Evolutionary conservation across 208 protist species (phyloP).

Genomic region (Tritrichomonas musculus): DNA sequence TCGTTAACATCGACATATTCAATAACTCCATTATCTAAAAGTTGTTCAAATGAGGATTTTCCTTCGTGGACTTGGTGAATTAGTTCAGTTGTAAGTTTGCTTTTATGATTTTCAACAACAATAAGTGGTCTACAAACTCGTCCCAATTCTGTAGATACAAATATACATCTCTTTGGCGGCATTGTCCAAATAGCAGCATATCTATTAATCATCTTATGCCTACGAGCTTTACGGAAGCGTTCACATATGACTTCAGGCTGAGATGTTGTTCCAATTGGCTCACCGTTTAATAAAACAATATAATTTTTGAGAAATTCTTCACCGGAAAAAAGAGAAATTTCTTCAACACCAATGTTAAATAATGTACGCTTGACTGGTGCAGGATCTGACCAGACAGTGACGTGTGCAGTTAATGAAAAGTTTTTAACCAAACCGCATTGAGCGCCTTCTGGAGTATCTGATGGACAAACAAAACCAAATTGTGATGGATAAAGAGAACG

Average conservation of each 20-base stretch:
- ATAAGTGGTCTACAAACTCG: conserved; percentile 82
- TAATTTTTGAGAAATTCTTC: conserved; percentile 60
- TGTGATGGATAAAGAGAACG: conserved; percentile 87
- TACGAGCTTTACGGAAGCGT: conserved; percentile 59
- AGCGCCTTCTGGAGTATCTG: conserved; percentile 93
- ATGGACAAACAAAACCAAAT: conserved; percentile 99
- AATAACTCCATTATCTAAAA: conserved; percentile 73
- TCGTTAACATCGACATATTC: conserved; percentile 99
- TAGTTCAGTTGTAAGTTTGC: conserved; percentile 49
- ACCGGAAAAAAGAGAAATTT: conserved; percentile 66
- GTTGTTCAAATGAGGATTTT: conserved; percentile 64
- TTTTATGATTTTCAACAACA: conserved; percentile 68
- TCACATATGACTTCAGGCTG: conserved; percentile 59
- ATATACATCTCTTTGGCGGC: conserved; percentile 56
- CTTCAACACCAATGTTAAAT: conserved; percentile 56
- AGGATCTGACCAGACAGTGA: conserved; percentile 68
- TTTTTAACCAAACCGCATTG: conserved; percentile 99
- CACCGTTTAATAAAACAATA: conserved; percentile 54
- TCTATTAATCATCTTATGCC: conserved; percentile 59
- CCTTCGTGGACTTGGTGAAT: conserved; percentile 45
- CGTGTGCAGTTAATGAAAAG: conserved; percentile 90
- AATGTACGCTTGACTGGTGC: neutral
- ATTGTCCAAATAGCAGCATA: conserved; percentile 49
- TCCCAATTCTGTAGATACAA: conserved; percentile 76
- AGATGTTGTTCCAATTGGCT: neutral